Evolutionary conservation across 2,329 filamentous ascomycete species (phyloP).

Genomic region (Penicillium sp.): DNA sequence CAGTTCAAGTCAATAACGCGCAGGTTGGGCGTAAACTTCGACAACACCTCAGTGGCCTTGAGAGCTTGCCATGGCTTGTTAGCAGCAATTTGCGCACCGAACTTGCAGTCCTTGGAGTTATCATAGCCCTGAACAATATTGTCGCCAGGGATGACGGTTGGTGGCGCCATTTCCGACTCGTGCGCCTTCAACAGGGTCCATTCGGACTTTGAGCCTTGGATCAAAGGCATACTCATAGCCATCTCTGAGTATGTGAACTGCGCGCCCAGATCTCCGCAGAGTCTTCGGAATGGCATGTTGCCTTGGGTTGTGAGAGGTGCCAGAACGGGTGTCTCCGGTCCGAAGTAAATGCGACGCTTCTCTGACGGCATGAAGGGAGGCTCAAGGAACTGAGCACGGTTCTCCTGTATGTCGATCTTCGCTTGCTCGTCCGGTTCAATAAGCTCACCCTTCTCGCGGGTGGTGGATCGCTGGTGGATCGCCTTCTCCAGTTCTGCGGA

Average conservation of each 20-base stretch:
- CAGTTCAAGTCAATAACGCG: constrained; percentile 95
- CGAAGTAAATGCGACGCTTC: constrained; percentile 91
- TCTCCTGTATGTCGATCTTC: constrained; percentile 52
- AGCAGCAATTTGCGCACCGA: constrained; percentile 88
- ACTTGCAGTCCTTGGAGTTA: constrained; percentile 76
- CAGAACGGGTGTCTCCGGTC: constrained; percentile 86
- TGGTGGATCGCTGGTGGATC: constrained; percentile 44
- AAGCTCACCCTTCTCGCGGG: constrained; percentile 4
- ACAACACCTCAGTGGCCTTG: constrained; percentile 81
- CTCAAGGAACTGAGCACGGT: constrained; percentile 77
- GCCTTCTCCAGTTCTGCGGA: constrained; percentile 49
- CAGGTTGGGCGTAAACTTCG: constrained; percentile 72
- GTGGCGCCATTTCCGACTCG: constrained; percentile 72
- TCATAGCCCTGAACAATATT: constrained; percentile 72
- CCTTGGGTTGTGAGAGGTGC: constrained; percentile 95
- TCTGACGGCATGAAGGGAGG: constrained; percentile 86
- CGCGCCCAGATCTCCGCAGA: constrained; percentile 84
- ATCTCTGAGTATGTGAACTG: constrained; percentile 97
- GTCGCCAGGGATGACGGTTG: constrained; percentile 57
- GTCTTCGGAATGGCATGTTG: constrained; percentile 87
- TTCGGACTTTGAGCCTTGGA: constrained; percentile 86
- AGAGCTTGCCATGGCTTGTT: constrained; percentile 88
- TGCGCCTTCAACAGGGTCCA: constrained; percentile 96
- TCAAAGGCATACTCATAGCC: constrained; percentile 85
- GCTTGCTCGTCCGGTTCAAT: constrained; percentile 1